phyloP scores from a whole-genome alignment of 2,329 filamentous ascomycete species.

The Periconia sp. region DNA sequence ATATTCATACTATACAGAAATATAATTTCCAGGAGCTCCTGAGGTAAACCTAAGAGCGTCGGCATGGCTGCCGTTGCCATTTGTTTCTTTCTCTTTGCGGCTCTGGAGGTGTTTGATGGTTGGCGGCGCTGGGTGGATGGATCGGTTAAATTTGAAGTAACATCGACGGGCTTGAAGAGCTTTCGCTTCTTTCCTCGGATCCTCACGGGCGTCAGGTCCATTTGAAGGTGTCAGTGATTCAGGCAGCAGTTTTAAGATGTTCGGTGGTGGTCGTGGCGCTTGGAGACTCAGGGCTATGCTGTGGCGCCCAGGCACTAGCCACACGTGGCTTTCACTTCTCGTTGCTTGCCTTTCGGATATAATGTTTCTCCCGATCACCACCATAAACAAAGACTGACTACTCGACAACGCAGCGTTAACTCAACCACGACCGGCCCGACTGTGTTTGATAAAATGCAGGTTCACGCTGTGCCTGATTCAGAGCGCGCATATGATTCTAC shows the following conservation, averaged over 20 bases:
- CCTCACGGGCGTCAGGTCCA: conserved; percentile 42
- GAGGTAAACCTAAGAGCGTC: conserved; percentile 40
- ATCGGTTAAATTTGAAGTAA: background rate
- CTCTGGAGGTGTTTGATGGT: conserved; percentile 13
- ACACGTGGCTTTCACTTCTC: conserved; percentile 33
- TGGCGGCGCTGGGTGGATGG: conserved; percentile 13
- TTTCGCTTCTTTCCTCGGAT: conserved; percentile 42
- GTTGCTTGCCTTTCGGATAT: too few relatives aligned
- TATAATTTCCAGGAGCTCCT: conserved; percentile 43
- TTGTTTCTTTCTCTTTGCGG: conserved; percentile 22
- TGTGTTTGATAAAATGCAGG: conserved; percentile 71
- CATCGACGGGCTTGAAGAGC: conserved; percentile 3
- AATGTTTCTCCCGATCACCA: conserved; percentile 27
- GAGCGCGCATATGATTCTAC: conserved; percentile 66
- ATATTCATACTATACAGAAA: conserved; percentile 46
- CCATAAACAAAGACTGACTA: conserved; percentile 33
- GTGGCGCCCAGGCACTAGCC: conserved; percentile 26
- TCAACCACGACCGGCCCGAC: conserved; percentile 5
- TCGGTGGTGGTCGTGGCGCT: too few relatives aligned
- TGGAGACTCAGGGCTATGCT: conserved; percentile 5
- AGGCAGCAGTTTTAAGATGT: conserved; percentile 32
- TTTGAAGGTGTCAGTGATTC: conserved; percentile 22
- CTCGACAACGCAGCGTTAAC: conserved; percentile 8
- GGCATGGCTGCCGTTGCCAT: conserved; percentile 31
- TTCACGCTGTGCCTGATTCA: conserved; percentile 68